phyloP scores from a whole-genome alignment of 192 early-diverging fungal species.

The Coemansia sp. region DNA sequence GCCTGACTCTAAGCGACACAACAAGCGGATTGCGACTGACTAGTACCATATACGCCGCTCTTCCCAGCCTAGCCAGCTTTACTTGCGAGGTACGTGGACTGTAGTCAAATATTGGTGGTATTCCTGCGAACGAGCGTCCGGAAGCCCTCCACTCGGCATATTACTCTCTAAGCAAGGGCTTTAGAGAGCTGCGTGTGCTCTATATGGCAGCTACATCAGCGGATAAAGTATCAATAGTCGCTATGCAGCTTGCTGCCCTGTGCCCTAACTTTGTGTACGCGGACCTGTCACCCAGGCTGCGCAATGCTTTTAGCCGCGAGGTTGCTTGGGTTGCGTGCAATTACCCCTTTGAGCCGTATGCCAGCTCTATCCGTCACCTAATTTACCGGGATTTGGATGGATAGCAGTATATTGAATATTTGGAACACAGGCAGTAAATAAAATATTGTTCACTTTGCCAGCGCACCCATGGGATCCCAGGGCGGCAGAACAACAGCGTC shows the following conservation, averaged over 20 bases:
- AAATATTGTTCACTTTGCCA: constrained; percentile 47
- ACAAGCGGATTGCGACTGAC: neutral
- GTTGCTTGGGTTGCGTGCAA: neutral
- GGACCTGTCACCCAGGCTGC: neutral
- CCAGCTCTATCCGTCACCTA: neutral
- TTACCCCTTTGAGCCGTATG: neutral
- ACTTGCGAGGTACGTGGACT: neutral
- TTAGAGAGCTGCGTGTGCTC: neutral
- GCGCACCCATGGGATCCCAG: constrained; percentile 76
- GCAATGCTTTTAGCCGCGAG: neutral
- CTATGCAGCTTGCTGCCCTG: neutral
- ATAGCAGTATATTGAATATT: neutral
- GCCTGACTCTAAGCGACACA: neutral
- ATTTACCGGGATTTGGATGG: neutral
- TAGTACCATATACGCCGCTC: neutral
- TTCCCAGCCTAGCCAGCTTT: neutral
- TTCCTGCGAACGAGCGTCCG: neutral
- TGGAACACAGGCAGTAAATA: neutral
- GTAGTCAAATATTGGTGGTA: neutral
- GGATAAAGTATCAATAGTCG: neutral
- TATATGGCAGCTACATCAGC: neutral
- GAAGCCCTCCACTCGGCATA: neutral
- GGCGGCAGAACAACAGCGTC: constrained; percentile 66
- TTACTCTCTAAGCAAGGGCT: neutral
- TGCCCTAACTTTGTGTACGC: neutral